These are phyloP conservation scores for Stephania cephalantha DNA, from an alignment of 164 flowering plant genomes.

Conservation along the genomic window DNA sequence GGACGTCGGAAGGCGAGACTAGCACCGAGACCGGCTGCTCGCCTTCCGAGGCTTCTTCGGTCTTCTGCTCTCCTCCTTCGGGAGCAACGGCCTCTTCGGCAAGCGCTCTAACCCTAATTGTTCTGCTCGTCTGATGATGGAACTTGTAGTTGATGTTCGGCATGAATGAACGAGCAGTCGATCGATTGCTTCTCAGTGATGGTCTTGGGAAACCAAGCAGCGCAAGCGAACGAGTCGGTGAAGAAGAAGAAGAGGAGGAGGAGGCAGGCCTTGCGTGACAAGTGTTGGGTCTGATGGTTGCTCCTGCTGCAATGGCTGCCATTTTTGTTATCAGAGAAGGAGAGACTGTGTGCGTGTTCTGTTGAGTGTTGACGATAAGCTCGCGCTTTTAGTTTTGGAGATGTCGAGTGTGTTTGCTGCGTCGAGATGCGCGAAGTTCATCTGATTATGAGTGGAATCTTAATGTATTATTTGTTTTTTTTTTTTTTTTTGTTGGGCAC, in stretches of 20 bases:
- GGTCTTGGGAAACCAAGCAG: constrained; percentile 10
- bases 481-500: too few species aligned
- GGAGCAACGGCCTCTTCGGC: constrained; percentile 32
- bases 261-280: constrained; percentile 4
- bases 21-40: constrained; percentile 65
- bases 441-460: too few species aligned
- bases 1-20: constrained; percentile 80
- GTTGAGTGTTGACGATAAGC: not conserved
- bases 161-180: constrained; percentile 5
- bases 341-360: too few species aligned
- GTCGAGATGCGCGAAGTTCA: too few species aligned
- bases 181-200: constrained; percentile 2
- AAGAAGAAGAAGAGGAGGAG: constrained; percentile 14
- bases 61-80: constrained; percentile 19
- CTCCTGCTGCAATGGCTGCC: constrained; percentile 36
- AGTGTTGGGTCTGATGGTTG: constrained; percentile 16
- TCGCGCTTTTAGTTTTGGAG: not conserved
- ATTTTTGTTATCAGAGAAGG: constrained; percentile 11
- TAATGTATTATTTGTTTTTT: too few species aligned
- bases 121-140: constrained; percentile 1
- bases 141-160: constrained; percentile 1
- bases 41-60: constrained; percentile 23
- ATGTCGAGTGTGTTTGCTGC: too few species aligned
- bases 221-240: constrained; percentile 8
- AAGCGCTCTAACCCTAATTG: constrained; percentile 28